Evolutionary conservation across 106 monocot genomes (phyloP).

Genomic region (Phalaenopsis equestris): DNA sequence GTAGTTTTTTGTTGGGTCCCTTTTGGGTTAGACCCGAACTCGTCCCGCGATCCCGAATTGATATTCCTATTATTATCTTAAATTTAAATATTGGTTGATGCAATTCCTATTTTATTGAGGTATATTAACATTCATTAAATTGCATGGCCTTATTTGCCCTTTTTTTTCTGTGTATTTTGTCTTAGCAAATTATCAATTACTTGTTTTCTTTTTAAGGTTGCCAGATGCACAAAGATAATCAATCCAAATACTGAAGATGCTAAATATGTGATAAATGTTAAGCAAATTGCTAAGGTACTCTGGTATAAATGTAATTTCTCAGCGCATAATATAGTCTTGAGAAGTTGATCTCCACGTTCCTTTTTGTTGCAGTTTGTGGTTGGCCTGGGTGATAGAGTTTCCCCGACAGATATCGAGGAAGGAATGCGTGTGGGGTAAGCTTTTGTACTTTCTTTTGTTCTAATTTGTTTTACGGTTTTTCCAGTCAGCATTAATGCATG

Average conservation of each 20-base stretch:
- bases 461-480: no score
- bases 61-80: neutral
- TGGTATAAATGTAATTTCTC: neutral
- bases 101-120: neutral
- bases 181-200: neutral
- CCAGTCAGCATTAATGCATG: no score
- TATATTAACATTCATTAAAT: neutral
- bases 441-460: no score
- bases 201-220: conserved; percentile 45
- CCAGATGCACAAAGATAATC: conserved; percentile 35
- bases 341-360: neutral
- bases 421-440: conserved; percentile 1
- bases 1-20: no score
- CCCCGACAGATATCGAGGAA: conserved; percentile 97
- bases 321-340: neutral
- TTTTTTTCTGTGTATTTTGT: neutral
- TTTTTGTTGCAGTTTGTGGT: conserved; percentile 78
- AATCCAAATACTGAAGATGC: conserved; percentile 94
- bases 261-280: conserved; percentile 96
- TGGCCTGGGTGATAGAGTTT: conserved; percentile 95
- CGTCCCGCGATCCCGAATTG: no score
- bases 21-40: no score
- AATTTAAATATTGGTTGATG: neutral
- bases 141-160: neutral
- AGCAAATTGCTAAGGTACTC: conserved; percentile 82